Conservation (phyloP, 148 eudicot species). For the Polygonum aviculare region DNA sequence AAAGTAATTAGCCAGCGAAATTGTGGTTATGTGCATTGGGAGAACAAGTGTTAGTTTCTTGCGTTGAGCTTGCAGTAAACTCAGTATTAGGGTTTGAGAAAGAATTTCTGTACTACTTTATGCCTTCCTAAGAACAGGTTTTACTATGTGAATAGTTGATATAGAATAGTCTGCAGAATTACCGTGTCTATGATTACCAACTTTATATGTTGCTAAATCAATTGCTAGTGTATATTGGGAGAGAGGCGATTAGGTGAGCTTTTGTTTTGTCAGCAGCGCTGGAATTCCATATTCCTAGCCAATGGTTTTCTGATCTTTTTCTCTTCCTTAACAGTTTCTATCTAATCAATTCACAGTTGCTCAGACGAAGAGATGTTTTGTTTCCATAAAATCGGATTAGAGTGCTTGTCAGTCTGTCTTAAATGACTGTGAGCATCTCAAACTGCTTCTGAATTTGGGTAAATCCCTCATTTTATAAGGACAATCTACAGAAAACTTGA, state of each 20-base stretch:
- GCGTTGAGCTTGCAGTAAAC: background rate
- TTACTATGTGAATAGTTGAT: too few species aligned
- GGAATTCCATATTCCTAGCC: background rate
- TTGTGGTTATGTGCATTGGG: background rate
- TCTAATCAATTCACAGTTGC: background rate
- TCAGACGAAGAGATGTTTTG: background rate
- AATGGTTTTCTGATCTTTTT: background rate
- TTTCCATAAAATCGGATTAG: background rate
- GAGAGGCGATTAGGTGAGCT: background rate
- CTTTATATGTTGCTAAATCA: background rate
- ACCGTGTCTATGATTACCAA: background rate
- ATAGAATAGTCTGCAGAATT: background rate
- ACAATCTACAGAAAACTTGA: background rate
- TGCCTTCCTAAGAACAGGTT: background rate
- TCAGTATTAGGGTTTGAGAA: background rate
- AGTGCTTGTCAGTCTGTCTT: background rate
- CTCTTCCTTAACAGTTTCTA: too few species aligned
- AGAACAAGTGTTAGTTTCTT: background rate
- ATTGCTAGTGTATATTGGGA: background rate
- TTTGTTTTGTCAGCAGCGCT: background rate
- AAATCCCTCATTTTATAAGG: background rate
- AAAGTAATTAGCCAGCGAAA: background rate
- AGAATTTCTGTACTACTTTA: background rate
- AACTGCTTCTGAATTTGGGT: background rate
- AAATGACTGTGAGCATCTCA: background rate